phyloP scores from a whole-genome alignment of 352 stramenopile species.

The Plasmopara viticola region DNA sequence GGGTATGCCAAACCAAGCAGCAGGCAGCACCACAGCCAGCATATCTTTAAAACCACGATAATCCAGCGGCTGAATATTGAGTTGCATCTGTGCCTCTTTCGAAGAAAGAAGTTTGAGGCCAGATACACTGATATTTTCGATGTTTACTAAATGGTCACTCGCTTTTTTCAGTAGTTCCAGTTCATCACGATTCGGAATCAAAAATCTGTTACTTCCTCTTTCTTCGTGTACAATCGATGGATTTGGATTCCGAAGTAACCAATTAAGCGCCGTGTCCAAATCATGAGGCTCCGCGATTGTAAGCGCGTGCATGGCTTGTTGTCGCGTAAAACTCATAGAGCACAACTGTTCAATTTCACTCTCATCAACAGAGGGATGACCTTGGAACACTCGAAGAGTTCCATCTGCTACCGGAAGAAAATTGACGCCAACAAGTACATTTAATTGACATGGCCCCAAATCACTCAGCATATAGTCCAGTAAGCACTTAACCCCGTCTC shows the following conservation, averaged over 20 bases:
- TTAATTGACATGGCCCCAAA: slow-evolving; percentile 16
- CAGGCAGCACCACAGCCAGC: slow-evolving; percentile 40
- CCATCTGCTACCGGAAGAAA: slow-evolving; percentile 58
- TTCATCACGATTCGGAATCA: slow-evolving; percentile 43
- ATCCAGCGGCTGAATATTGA: slow-evolving; percentile 52
- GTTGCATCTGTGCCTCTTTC: slow-evolving; percentile 11
- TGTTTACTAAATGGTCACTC: slow-evolving; percentile 32
- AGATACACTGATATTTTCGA: slow-evolving; percentile 25
- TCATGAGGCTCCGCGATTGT: slow-evolving; percentile 24
- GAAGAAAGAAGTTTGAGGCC: slow-evolving; percentile 33
- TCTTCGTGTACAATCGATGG: slow-evolving; percentile 21
- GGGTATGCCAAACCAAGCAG: slow-evolving; percentile 35
- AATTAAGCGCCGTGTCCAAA: slow-evolving; percentile 58
- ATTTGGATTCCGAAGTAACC: slow-evolving; percentile 55
- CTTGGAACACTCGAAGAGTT: slow-evolving; percentile 35
- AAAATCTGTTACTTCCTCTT: slow-evolving; percentile 22
- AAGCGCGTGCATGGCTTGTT: slow-evolving; percentile 39
- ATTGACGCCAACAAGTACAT: slow-evolving; percentile 37
- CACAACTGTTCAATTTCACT: slow-evolving; percentile 41
- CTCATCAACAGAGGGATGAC: slow-evolving; percentile 15
- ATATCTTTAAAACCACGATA: slow-evolving; percentile 52
- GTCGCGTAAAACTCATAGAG: slow-evolving; percentile 59
- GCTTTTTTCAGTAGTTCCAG: slow-evolving; percentile 36
- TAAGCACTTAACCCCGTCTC: slow-evolving; percentile 27
- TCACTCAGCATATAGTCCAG: slow-evolving; percentile 51